Conservation (phyloP, 2,329 filamentous ascomycete species). For the Colletotrichum sp. region DNA sequence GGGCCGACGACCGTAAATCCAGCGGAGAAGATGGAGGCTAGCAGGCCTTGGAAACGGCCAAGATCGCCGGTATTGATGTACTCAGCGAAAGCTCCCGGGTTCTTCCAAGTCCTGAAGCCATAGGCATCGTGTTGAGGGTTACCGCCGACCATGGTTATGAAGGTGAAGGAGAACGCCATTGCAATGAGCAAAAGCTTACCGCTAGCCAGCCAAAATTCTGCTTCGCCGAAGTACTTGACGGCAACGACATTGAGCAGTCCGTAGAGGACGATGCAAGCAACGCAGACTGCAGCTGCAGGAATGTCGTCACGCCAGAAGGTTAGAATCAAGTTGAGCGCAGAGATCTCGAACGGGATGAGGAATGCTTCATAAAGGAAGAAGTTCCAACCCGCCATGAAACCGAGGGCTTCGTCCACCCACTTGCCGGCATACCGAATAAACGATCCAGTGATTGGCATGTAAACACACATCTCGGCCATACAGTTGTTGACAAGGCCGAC, state of each 20-base stretch:
- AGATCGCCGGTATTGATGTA: slow-evolving; percentile 63
- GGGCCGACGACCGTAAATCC: slow-evolving; percentile 69
- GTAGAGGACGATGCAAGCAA: slow-evolving; percentile 17
- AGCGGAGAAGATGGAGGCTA: slow-evolving; percentile 69
- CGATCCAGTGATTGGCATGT: slow-evolving; percentile 66
- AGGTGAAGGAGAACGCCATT: slow-evolving; percentile 75
- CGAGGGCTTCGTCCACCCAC: slow-evolving; percentile 70
- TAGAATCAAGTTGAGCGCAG: slow-evolving; percentile 39
- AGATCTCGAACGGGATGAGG: slow-evolving; percentile 48
- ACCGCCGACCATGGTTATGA: slow-evolving; percentile 79
- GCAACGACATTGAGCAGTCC: slow-evolving; percentile 34
- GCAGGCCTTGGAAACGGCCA: slow-evolving; percentile 74
- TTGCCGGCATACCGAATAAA: slow-evolving; percentile 69
- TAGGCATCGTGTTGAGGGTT: slow-evolving; percentile 73
- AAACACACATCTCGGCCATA: slow-evolving; percentile 68
- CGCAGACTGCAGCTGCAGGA: slow-evolving; percentile 12
- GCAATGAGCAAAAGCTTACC: slow-evolving; percentile 72
- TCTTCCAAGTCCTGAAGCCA: slow-evolving; percentile 72
- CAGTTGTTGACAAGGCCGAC: slow-evolving; percentile 69
- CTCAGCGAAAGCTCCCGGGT: slow-evolving; percentile 66
- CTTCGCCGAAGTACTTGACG: slow-evolving; percentile 45
- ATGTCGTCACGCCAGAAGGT: slow-evolving; percentile 18
- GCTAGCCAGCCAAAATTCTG: slow-evolving; percentile 70
- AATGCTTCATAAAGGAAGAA: slow-evolving; percentile 51
- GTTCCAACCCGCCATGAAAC: slow-evolving; percentile 57